Evolutionary conservation across 148 eudicot genomes (phyloP), one percentile per base, ranked within the genome.

Genomic region (Silene conica): DNA sequence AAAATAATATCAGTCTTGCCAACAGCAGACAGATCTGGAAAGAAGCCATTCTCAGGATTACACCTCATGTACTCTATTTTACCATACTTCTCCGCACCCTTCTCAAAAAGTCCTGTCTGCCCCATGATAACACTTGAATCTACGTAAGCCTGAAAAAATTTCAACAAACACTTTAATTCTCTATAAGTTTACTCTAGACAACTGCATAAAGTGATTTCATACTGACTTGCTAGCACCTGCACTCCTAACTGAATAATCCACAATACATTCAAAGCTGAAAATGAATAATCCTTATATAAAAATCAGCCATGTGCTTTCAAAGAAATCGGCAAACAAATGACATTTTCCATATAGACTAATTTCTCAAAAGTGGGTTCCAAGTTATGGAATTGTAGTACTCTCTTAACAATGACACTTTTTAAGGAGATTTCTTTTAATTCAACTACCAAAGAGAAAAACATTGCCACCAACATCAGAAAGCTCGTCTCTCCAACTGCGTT

Each of bases 51-150:
- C 78, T 90, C 96, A 57, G 98, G 98, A 54, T 82, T 87, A 75
- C 98, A 90, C 81, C 82, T 90, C 96, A 93, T 93, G 88, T 90
- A 93, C 80, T 89, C 98, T 67, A 93, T 93, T 19, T 90, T 89
- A 66, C 87, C 85, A 72, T 81, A 90, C 83, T 87, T 90, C 74
- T 89, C 88, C 31, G 76, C 82, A 65, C 86, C 92, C 74, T 89
- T 85, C 82, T 89, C 87, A 78, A 81, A 93, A 55, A 62, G 78
- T 50, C 94, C 90, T 18, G 97, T 89, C 83, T 88, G 96, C 59
- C 97, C 98, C 91, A 94, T 80, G 55, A 90, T 93, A 38, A 93
- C 96, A 78, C 98, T 85, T 38, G 96, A 93, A 75, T 93, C 98
- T 41, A 90, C 98, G 82, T 93, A 93, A 13, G 96, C 98, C 93